Base-by-base conservation (phyloP, 352 stramenopile genomes). In the Phytophthora hybrid region DNA sequence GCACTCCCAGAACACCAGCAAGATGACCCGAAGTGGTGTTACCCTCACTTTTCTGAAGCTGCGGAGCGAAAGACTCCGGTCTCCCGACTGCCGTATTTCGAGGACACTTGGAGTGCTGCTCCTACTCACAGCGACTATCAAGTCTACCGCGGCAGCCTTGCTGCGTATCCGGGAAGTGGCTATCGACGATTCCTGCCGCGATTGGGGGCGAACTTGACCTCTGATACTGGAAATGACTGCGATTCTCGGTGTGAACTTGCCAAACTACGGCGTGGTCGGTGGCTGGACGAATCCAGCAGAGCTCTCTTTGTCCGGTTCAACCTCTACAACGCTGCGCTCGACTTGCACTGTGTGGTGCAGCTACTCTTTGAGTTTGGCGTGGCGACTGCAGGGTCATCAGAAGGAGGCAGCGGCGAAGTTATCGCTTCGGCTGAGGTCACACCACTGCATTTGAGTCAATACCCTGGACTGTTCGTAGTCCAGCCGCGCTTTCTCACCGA, bases 291-390 rank as follows among this genome's bases (percentile, higher is more conserved):
- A 9, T 81, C 77, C 1, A 84, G 66, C 29, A 73, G 85, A 9
- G 77, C 81, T 32, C 63, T 93, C 14, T 83, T 92, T 54, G 71
- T 84, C 14, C 74, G 83, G 49, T 93, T 91, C 66, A 94, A 91
- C 44, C 44, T 93, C 21, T 92, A 91, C 80, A 92, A 90, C 19
- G 63, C 76, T 9, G 83, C 80, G 3, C 46, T 81, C 7, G 84
- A 85, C 9, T 71, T 85, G 34, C 83, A 91, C 64, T 84, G 73
- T 26, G 70, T 76, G 3, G 77, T 90, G 4, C 76, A 76, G 10
- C 62, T 94, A 1, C 59, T 89, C 11, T 92, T 93, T 23, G 84
- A 92, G 64, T 85, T 94, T 52, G 70, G 73, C 16, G 44, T 79
- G 7, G 79, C 73, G 0, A 64, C 59, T 32, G 51, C 71, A 31